Base-by-base conservation (phyloP, 768 basidiomycete species). In the Leccinum imitatum region DNA sequence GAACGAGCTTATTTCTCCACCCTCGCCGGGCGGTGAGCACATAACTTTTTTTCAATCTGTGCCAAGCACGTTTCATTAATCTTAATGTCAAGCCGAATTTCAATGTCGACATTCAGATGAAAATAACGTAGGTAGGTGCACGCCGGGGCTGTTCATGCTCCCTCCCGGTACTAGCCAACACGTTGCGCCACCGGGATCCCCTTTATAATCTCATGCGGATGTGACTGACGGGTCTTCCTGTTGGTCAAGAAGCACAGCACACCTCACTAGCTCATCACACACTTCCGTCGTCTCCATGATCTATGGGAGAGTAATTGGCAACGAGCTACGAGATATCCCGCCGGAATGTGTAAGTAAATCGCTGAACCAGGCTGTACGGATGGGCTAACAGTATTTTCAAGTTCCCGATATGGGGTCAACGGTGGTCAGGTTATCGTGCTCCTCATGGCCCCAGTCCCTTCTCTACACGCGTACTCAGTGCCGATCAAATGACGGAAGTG, bases 381-480 rank as follows among this genome's bases (percentile, higher is more conserved):
- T 41, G 50, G 48, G 50, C 59, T 71, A 47, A 69, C 57, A 35
- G 37, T 35, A 15, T 35, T 41, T 51, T 27, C 54, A 65, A 73
- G 71, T 61, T 75, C 33, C 67, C 71, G 15, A 59, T 73, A 58
- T 75, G 73, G 73, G 73, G 73, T 59, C 69, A 71, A 56, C 67
- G 71, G 33, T 73, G 71, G 71, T 56, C 65, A 31, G 56, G 62
- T 15, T 61, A 67, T 57, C 65, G 60, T 62, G 46, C 44, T 57
- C 65, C 71, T 53, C 62, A 54, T 37, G 67, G 71, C 15, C 69
- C 71, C 31, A 73, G 71, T 37, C 50, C 63, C 21, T 73, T 71
- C 53, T 69, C 63, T 33, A 66, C 58, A 3, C 67, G 64, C 54
- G 30, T 62, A 58, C 62, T 71, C 57, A 58, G 41, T 39, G 59